phyloP scores from a whole-genome alignment of 2,329 filamentous ascomycete species.

The Metarhizium rileyi region DNA sequence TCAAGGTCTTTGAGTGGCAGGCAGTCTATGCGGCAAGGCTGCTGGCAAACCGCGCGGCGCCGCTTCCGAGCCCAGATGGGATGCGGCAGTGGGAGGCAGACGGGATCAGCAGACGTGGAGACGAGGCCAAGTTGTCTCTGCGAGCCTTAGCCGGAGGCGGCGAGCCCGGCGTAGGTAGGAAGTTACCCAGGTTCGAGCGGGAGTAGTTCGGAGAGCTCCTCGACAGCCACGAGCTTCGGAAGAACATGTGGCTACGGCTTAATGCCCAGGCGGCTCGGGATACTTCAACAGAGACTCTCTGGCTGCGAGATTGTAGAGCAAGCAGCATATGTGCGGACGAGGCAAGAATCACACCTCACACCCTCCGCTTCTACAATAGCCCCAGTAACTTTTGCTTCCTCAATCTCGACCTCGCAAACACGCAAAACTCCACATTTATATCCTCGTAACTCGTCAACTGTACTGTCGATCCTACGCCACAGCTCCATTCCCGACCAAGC shows the following conservation, averaged over 20 bases:
- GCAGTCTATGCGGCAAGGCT: slow-evolving; percentile 51
- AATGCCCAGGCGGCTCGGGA: slow-evolving; percentile 25
- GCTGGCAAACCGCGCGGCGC: slow-evolving; percentile 40
- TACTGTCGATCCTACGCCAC: too few species aligned
- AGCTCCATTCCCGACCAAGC: too few species aligned
- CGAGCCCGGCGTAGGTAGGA: slow-evolving; percentile 31
- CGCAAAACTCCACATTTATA: too few species aligned
- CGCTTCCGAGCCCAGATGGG: slow-evolving; percentile 37
- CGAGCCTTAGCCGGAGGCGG: slow-evolving; percentile 39
- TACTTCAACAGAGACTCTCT: too few species aligned
- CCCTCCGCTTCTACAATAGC: too few species aligned
- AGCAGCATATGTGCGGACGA: too few species aligned
- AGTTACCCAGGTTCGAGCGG: slow-evolving; percentile 32
- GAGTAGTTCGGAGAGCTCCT: slow-evolving; percentile 42
- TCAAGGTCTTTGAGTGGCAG: slow-evolving; percentile 62
- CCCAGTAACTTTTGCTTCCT: too few species aligned
- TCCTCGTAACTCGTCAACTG: too few species aligned
- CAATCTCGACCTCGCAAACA: too few species aligned
- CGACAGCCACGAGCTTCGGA: slow-evolving; percentile 44
- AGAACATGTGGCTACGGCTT: slow-evolving; percentile 45
- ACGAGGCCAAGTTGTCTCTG: slow-evolving; percentile 45
- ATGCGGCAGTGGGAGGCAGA: slow-evolving; percentile 48
- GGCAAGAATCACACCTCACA: too few species aligned
- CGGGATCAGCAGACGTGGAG: slow-evolving; percentile 41
- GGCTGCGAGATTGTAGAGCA: too few species aligned